phyloP scores from a whole-genome alignment of 2,329 filamentous ascomycete genomes.

The Exophiala calicioides region DNA sequence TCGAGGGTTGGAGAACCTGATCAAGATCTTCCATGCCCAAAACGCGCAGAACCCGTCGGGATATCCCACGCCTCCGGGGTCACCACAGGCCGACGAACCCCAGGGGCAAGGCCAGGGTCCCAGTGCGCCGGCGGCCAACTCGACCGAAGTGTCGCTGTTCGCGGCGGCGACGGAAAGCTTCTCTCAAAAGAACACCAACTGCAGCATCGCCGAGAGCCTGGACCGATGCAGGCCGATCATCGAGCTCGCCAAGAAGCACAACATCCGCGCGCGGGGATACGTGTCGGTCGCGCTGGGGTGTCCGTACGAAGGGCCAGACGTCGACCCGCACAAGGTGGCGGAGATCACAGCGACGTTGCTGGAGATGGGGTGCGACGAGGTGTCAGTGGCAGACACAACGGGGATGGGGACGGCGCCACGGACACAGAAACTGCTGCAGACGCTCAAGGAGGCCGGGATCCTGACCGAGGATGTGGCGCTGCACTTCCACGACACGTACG shows the following conservation, averaged over 20 bases:
- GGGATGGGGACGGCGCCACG: conserved; percentile 67
- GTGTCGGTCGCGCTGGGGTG: conserved; percentile 66
- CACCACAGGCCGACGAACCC: conserved; percentile 37
- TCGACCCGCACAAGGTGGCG: conserved; percentile 61
- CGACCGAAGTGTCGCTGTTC: conserved; percentile 63
- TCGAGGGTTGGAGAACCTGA: conserved; percentile 61
- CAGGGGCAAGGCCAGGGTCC: conserved; percentile 35
- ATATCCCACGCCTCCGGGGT: conserved; percentile 35
- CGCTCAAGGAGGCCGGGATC: conserved; percentile 61
- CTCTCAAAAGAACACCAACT: conserved; percentile 67
- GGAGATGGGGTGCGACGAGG: conserved; percentile 67
- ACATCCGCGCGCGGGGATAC: conserved; percentile 63
- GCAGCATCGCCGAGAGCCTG: conserved; percentile 63
- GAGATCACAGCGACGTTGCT: conserved; percentile 61
- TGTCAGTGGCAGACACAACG: conserved; percentile 66
- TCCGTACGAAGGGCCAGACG: conserved; percentile 65
- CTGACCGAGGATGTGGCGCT: conserved; percentile 61
- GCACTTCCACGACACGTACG: conserved; percentile 69
- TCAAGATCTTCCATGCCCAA: conserved; percentile 53
- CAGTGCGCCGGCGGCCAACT: conserved; percentile 46
- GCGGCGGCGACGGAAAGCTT: conserved; percentile 66
- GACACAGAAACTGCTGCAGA: conserved; percentile 59
- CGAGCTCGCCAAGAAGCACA: conserved; percentile 54
- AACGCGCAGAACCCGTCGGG: conserved; percentile 37
- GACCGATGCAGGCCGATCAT: conserved; percentile 61